phyloP scores from a whole-genome alignment of 1,284 basidiomycete genomes.

The Pholiota adiposa region DNA sequence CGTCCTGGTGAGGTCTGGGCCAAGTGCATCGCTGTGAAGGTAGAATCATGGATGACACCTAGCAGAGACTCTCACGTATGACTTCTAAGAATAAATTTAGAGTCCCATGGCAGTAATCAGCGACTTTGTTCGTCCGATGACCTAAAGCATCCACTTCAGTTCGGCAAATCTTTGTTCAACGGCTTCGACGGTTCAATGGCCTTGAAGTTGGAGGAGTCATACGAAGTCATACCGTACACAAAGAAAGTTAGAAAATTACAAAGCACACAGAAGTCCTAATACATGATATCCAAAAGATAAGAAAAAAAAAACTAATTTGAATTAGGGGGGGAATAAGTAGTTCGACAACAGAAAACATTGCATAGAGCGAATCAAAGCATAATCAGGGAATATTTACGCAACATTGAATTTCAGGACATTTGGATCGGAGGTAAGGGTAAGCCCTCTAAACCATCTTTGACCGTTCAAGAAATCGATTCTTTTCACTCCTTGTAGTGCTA shows the following conservation, averaged over 20 bases:
- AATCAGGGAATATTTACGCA: too few relatives aligned
- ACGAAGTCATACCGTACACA: too few relatives aligned
- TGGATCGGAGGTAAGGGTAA: constrained; percentile 43
- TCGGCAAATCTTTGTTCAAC: neutral
- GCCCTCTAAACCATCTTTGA: constrained; percentile 56
- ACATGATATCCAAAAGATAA: too few relatives aligned
- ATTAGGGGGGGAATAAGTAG: too few relatives aligned
- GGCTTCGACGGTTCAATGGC: too few relatives aligned
- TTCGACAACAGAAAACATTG: too few relatives aligned
- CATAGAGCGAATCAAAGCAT: too few relatives aligned
- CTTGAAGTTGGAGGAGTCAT: too few relatives aligned
- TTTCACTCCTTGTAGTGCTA: constrained; percentile 57
- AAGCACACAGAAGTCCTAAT: too few relatives aligned
- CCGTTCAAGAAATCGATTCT: constrained; percentile 62
- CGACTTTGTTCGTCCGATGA: neutral
- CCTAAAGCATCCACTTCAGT: neutral
- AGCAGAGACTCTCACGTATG: neutral
- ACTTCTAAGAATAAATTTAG: neutral
- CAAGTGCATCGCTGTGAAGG: neutral
- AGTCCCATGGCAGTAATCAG: neutral
- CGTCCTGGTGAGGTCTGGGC: neutral
- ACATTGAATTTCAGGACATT: constrained; percentile 38
- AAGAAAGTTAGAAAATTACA: too few relatives aligned
- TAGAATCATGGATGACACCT: too few relatives aligned
- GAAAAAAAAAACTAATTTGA: too few relatives aligned